Evolutionary conservation across 345 rosid genomes (phyloP), one percentile per base, ranked within the genome.

Genomic region (Camelina sativa): DNA sequence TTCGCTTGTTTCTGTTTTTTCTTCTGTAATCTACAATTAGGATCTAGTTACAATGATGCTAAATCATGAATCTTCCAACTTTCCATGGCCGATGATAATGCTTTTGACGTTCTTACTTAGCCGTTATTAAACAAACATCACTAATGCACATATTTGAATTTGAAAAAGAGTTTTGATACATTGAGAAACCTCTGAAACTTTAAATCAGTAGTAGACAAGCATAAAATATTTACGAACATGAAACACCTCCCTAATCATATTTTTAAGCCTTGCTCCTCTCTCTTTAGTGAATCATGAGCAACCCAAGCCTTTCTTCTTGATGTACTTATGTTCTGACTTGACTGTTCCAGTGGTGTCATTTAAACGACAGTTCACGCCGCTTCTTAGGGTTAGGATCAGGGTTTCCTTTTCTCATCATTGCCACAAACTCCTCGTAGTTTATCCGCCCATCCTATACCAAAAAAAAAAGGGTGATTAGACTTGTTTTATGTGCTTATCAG

Each of bases 341-440:
- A 59, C 67, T 48, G 59, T 74, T 65, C 16, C 72, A 57, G 8
- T 52, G 32, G 44, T 17, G 43, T 76, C 71, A 76, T 69, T 76
- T 76, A 62, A 76, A 76, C 0, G 80, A 76, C 35, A 76, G 58
- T 48, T 88, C 92, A 17, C 97, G 97, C 28, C 98, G 83, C 85
- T 91, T 94, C 84, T 91, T 94, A 3, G 90, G 90, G 62, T 89
- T 85, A 2, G 85, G 87, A 37, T 89, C 94, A 1, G 88, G 91
- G 63, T 87, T 94, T 62, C 97, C 98, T 87, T 88, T 94, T 74
- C 84, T 87, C 98, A 94, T 94, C 98, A 94, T 94, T 0, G 95
- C 96, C 71, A 87, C 97, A 51, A 94, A 92, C 59, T 95, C 98
- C 12, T 91, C 97, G 22, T 95, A 95, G 83, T 90, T 90, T 79